Percentiles rank a stretch among this genome's conserved stretches.
Evolutionary conservation across 345 rosid species (phyloP).

Genomic region (Mercurialis annua): DNA sequence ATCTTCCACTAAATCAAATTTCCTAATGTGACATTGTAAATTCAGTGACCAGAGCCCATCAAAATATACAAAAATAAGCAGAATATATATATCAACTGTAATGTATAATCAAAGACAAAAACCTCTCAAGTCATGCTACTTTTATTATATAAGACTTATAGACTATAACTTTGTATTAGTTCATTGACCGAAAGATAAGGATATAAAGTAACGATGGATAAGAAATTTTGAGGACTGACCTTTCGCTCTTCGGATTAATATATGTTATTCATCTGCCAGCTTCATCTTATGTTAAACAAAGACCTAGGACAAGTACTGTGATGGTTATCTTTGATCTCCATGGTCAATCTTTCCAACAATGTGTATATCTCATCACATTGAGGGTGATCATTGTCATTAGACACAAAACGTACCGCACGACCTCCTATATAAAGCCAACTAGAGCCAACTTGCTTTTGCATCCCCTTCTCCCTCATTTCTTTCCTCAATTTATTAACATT

Average conservation of each 20-base stretch:
- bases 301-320: slow-evolving; percentile 12
- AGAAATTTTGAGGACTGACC: slow-evolving; percentile 10
- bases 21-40: background rate
- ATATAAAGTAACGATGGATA: background rate
- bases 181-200: background rate
- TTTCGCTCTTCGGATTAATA: background rate
- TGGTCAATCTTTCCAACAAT: slow-evolving; percentile 45
- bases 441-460: slow-evolving; percentile 66
- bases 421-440: slow-evolving; percentile 74
- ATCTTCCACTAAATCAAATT: background rate
- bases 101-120: background rate
- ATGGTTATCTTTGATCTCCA: slow-evolving; percentile 46
- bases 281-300: background rate
- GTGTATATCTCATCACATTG: slow-evolving; percentile 47
- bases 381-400: slow-evolving; percentile 63
- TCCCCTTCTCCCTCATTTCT: slow-evolving; percentile 66
- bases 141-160: background rate
- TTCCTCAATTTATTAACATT: slow-evolving; percentile 66
- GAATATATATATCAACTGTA: background rate
- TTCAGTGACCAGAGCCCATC: background rate
- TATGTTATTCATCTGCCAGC: background rate
- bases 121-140: background rate
- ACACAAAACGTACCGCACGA: slow-evolving; percentile 47
- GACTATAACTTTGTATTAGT: background rate
- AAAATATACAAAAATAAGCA: background rate